phyloP scores from a whole-genome alignment of 257 asterid genomes.

The Solanum clarkiae region DNA sequence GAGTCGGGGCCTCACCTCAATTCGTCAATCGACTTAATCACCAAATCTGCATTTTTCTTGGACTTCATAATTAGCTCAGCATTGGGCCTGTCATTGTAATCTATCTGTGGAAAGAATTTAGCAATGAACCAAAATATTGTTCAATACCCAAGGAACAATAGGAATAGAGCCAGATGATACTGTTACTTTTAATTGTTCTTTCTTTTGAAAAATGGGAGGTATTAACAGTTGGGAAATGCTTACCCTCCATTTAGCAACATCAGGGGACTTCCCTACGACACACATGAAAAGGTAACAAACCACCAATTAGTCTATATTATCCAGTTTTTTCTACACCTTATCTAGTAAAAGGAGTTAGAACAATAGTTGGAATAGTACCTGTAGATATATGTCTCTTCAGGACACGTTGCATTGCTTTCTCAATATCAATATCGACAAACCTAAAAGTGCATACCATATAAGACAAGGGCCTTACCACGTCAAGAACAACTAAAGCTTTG shows the following conservation, averaged over 20 bases:
- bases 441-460: slow-evolving; percentile 16
- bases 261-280: slow-evolving; percentile 54
- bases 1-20: slow-evolving; percentile 11
- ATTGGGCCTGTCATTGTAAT: slow-evolving; percentile 78
- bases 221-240: neutral
- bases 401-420: slow-evolving; percentile 82
- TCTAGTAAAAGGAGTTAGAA: neutral
- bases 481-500: neutral
- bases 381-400: slow-evolving; percentile 72
- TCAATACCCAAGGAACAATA: neutral
- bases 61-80: slow-evolving; percentile 75
- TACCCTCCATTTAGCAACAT: slow-evolving; percentile 92
- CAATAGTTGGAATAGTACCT: slow-evolving; percentile 25
- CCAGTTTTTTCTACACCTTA: neutral
- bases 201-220: neutral
- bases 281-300: neutral
- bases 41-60: slow-evolving; percentile 62
- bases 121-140: neutral
- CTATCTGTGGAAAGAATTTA: slow-evolving; percentile 39
- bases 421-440: slow-evolving; percentile 76
- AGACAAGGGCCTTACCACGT: neutral
- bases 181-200: neutral
- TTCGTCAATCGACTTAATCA: slow-evolving; percentile 62
- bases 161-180: neutral
- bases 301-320: neutral